Conservation (phyloP, 2,329 filamentous ascomycete species). For the Penicillium capsulatum region DNA sequence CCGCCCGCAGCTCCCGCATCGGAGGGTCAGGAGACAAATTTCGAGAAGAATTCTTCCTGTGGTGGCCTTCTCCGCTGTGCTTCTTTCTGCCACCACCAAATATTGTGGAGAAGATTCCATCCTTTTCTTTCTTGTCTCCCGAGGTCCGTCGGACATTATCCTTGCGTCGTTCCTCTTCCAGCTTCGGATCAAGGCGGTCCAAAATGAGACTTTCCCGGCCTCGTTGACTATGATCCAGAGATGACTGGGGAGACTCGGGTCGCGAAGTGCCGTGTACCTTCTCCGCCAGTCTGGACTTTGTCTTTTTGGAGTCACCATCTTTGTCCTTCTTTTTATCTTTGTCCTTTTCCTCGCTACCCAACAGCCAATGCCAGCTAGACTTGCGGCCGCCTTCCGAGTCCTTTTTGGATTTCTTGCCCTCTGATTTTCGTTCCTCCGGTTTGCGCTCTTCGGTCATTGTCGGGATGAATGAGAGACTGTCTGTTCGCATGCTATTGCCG, state of each 20-base stretch:
- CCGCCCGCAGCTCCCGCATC: slow-evolving; percentile 69
- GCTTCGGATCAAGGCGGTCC: slow-evolving; percentile 71
- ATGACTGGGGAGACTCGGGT: slow-evolving; percentile 80
- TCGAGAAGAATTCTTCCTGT: slow-evolving; percentile 69
- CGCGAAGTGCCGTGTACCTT: slow-evolving; percentile 70
- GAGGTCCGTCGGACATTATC: slow-evolving; percentile 70
- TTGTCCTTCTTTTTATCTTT: slow-evolving; percentile 55
- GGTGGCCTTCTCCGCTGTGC: slow-evolving; percentile 65
- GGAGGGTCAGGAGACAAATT: slow-evolving; percentile 77
- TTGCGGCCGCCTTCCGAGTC: slow-evolving; percentile 68
- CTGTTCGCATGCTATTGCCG: slow-evolving; percentile 67
- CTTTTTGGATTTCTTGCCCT: slow-evolving; percentile 64
- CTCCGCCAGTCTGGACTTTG: slow-evolving; percentile 51
- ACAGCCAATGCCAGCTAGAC: slow-evolving; percentile 74
- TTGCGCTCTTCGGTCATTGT: slow-evolving; percentile 70
- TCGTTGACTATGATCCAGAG: slow-evolving; percentile 63
- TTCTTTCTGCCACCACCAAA: slow-evolving; percentile 91
- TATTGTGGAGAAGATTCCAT: slow-evolving; percentile 87
- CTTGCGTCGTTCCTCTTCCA: slow-evolving; percentile 68
- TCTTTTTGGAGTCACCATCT: slow-evolving; percentile 61
- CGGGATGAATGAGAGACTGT: slow-evolving; percentile 75
- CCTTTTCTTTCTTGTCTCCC: slow-evolving; percentile 80
- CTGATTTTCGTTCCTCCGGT: slow-evolving; percentile 66
- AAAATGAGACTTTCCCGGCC: slow-evolving; percentile 77
- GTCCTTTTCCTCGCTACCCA: slow-evolving; percentile 65